Base-by-base conservation (phyloP, 495 filamentous ascomycete genomes). In the Delitschia confertaspora region DNA sequence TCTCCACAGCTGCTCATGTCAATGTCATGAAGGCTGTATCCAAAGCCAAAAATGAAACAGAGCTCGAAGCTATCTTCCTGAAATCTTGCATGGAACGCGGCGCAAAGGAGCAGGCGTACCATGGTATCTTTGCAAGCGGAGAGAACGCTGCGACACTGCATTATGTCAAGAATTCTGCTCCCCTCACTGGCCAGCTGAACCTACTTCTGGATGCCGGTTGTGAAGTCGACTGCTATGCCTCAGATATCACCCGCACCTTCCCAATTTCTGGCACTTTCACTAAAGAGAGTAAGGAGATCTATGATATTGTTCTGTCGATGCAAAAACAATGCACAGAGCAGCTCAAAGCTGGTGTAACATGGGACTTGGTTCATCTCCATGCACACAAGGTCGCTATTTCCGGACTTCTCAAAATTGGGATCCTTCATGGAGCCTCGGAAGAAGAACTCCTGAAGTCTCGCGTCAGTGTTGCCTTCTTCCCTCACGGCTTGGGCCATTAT, bases 401-500 rank as follows among this genome's bases (percentile, higher is more conserved):
- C 16, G 89, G 88, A 4, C 60, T 95, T 49, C 61, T 86, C 41
- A 66, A 72, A 22, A 62, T 95, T 6, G 87, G 86, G 0, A 82
- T 95, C 37, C 63, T 95, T 27, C 71, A 76, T 45, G 78, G 78
- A 17, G n/a, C n/a, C n/a, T 67, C 74, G 14, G 64, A 61, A 20
- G 74, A 84, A 8, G 84, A 88, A 49, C 76, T 95, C 37, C 70
- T 93, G 51, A 73, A 75, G 24, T 72, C 70, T 35, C 68, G 86
- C 31, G 80, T 84, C 27, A 88, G 82, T 49, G 79, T 82, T 2
- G 86, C 88, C 4, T 95, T 95, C 68, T 83, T 94, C 59, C 88
- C 88, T 3, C 88, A 95, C 58, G 88, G 88, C 4, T 69, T 95
- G 3, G 88, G 88, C 0, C 87, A 95, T 60, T 89, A 93, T 54